Base-by-base conservation (phyloP, 2,329 filamentous ascomycete species). In the Penicillium sp. region DNA sequence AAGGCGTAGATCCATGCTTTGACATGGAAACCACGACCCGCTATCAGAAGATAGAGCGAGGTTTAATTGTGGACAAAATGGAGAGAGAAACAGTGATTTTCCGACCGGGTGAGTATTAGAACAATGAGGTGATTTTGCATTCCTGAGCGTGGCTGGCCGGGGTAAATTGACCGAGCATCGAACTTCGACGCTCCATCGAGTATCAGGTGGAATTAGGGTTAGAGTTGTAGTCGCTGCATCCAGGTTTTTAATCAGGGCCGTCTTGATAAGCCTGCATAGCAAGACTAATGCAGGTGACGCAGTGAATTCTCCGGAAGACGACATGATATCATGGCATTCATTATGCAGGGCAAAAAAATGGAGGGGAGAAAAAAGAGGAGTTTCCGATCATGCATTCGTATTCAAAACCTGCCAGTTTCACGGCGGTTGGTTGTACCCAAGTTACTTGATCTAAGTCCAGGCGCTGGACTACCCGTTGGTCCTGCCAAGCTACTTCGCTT, bases 401-500 rank as follows among this genome's bases (percentile, higher is more conserved):
- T 42, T 61, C 66, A 74, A 40, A 71, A 75, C 38, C 66, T 66
- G n/a, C 71, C 72, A 19, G 65, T 71, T 57, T 75, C 72, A 45
- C 72, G 72, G 33, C 72, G 73, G 46, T 35, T 55, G 28, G 42
- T 48, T 28, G 58, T 26, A 19, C 65, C 60, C 16, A 74, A 55
- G 45, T 73, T 74, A 64, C 70, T 68, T 65, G 71, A 70, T 69
- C 75, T 75, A 42, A 68, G 65, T 38, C 74, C 70, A 16, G 71
- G 42, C 45, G 60, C 62, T 30, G 76, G 71, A 52, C 71, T 78
- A 19, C 52, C 52, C 43, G 73, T 65, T 25, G 71, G 70, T 19
- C 68, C 72, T 28, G 78, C 74, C 26, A 79, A 72, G 61, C 76
- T 81, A 62, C 74, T 78, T 62, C 72, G 71, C 62, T 81, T 81